Evolutionary conservation across 108 stramenopile genomes (phyloP), one percentile per base, ranked within the genome.

Genomic region (Chaetoceros tenuissimus): DNA sequence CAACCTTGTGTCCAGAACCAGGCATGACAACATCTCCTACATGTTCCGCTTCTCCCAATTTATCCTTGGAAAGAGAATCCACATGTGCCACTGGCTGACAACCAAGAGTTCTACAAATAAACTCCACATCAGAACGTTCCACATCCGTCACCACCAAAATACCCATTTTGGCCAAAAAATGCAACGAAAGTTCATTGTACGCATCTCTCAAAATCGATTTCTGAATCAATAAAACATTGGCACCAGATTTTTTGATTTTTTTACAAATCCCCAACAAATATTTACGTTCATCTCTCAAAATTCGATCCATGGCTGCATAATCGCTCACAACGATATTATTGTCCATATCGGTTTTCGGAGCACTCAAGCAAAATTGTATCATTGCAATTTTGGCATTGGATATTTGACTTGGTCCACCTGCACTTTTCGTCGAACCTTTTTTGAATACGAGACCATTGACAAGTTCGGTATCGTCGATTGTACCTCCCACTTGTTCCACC

Each of bases 321-420:
- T 99, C 98, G 17, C 76, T 80, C 25, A 99, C 96, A 20, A 99
- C 96, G 27, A 98, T 96, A 60, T 87, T 97, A 79, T 98, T 98
- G 85, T 99, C 98, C 94, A 99, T 99, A 75, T 99, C 98, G 13
- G 97, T 98, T 76, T 99, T 99, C 62, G 98, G 98, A 24, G 98
- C 98, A 16, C 89, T 92, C 21, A 99, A 85, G 78, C 95, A 96
- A 84, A 95, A 98, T 71, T 94, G 92, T 71, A 97, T 80, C 49
- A 98, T 68, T 16, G 84, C 92, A 69, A 98, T 85, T 77, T 99
- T 99, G 64, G 99, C 99, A 59, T 98, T 84, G 40, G 77, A 75
- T 63, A 98, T 77, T 57, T 65, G 67, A 54, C 81, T 70, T 23
- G 99, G 99, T 17, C 95, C 97, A 31, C 96, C 96, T 2, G 95